These are phyloP conservation scores for Phaeodactylum tricornutum DNA, from an alignment of 108 stramenopile genomes.

Conservation along the genomic window DNA sequence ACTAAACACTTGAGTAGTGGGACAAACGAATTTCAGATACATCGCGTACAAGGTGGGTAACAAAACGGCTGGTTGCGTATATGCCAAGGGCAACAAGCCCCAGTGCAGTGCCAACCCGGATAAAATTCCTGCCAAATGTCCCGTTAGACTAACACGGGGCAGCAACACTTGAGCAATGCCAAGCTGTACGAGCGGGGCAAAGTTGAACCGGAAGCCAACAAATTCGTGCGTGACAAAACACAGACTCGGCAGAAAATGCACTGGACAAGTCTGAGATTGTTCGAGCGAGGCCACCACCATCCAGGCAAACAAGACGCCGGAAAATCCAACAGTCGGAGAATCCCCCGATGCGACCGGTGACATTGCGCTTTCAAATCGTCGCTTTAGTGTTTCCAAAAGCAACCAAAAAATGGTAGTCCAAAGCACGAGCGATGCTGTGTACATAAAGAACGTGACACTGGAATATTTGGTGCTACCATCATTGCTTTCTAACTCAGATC, in stretches of 20 bases:
- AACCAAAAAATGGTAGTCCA: conserved; percentile 48
- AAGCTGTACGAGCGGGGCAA: conserved; percentile 59
- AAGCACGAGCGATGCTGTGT: conserved; percentile 51
- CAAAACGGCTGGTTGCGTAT: conserved; percentile 43
- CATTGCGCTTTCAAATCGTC: background rate
- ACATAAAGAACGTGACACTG: conserved; percentile 42
- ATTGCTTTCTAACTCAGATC: conserved; percentile 38
- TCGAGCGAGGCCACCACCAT: conserved; percentile 57
- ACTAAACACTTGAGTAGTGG: too few relatives aligned
- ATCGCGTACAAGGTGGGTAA: conserved; percentile 27
- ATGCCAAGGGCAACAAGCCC: conserved; percentile 50
- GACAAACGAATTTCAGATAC: background rate
- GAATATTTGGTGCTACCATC: conserved; percentile 10
- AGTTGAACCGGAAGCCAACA: conserved; percentile 29
- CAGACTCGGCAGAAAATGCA: conserved; percentile 52
- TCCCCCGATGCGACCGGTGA: background rate
- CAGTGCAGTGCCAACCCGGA: conserved; percentile 68
- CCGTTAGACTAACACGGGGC: conserved; percentile 62
- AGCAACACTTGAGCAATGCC: conserved; percentile 56
- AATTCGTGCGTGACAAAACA: conserved; percentile 47
- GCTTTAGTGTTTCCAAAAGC: conserved; percentile 8
- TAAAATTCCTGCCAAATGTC: conserved; percentile 71
- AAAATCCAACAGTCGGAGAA: conserved; percentile 55
- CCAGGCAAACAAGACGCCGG: conserved; percentile 78
- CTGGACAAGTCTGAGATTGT: conserved; percentile 45